Evolutionary conservation across 306 rosid species (phyloP), one percentile per base, ranked within the genome.

Genomic region (Phaseolus lunatus): DNA sequence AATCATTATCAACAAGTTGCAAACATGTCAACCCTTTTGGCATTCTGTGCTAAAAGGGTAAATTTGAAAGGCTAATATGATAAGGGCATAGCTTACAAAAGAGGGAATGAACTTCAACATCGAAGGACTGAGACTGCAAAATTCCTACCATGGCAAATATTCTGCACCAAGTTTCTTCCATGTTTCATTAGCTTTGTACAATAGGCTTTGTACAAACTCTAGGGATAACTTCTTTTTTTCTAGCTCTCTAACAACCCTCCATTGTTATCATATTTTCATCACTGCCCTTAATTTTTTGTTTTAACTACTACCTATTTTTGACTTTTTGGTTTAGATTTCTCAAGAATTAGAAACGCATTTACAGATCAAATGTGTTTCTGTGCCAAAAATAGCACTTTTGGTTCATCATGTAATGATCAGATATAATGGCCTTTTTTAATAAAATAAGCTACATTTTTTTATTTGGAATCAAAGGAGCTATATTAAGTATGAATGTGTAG

Each of bases 111-210:
- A 82, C 65, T 85, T 87, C 87, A 76, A 22, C 59, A 67, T 80
- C 76, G 88, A 85, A 80, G 50, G 83, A 53, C 1, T 85, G 90
- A 74, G 78, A 68, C 72, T 82, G 84, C 91, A 81, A 35, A 77
- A 76, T 58, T 70, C 81, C 85, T 23, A 68, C 81, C 85, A 85
- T 74, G 3, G 52, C 15, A 44, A 45, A 39, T 70, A 65, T 65
- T 67, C 65, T 57, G 71, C 18, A 31, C 37, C 72, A 72, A 65
- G 67, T 48, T 65, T 67, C 26, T 18, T 78, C 48, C 76, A 79
- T 77, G 73, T 67, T 75, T 45, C 35, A 20, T 1, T n/a, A 73
- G 14, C 31, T 74, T 67, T 43, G 35, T 23, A 65, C n/a, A n/a
- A n/a, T n/a, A n/a, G n/a, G n/a, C n/a, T n/a, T n/a, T n/a, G n/a